phyloP scores from a whole-genome alignment of 768 basidiomycete species.

The Collybiopsis luxurians region DNA sequence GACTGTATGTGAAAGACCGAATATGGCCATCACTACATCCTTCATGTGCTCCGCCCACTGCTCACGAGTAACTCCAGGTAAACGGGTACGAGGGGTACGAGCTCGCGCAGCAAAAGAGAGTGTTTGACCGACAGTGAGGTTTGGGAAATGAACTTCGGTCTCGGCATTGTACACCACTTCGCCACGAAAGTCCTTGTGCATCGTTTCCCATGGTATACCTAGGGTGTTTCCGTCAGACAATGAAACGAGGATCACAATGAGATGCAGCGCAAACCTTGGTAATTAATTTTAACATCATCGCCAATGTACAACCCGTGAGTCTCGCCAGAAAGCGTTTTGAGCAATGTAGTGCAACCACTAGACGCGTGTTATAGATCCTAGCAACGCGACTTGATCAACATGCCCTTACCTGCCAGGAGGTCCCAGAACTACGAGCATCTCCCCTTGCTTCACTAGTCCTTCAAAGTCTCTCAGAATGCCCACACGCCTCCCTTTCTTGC shows the following conservation, averaged over 20 bases:
- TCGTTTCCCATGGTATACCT: constrained; percentile 41
- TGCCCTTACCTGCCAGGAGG: constrained; percentile 31
- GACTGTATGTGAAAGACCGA: constrained; percentile 57
- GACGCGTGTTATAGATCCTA: not conserved
- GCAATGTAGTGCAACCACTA: constrained; percentile 42
- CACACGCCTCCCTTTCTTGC: constrained; percentile 17
- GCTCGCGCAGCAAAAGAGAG: constrained; percentile 52
- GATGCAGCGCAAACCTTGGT: constrained; percentile 6
- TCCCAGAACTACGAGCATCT: constrained; percentile 49
- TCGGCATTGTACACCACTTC: constrained; percentile 42
- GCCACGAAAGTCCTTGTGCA: constrained; percentile 44
- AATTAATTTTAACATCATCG: not conserved
- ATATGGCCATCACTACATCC: constrained; percentile 50
- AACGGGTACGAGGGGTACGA: constrained; percentile 36
- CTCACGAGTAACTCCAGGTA: constrained; percentile 29
- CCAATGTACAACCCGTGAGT: constrained; percentile 26
- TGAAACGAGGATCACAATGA: no score
- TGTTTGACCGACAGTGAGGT: constrained; percentile 46
- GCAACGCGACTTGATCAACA: not conserved
- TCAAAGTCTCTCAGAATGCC: constrained; percentile 46
- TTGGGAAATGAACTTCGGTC: constrained; percentile 49
- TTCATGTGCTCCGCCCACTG: constrained; percentile 32
- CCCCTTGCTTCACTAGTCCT: constrained; percentile 44
- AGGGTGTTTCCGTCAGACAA: not conserved
- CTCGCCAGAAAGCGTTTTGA: constrained; percentile 47